phyloP scores from a whole-genome alignment of 352 stramenopile species.

The Thalassiosira mediterranea region DNA sequence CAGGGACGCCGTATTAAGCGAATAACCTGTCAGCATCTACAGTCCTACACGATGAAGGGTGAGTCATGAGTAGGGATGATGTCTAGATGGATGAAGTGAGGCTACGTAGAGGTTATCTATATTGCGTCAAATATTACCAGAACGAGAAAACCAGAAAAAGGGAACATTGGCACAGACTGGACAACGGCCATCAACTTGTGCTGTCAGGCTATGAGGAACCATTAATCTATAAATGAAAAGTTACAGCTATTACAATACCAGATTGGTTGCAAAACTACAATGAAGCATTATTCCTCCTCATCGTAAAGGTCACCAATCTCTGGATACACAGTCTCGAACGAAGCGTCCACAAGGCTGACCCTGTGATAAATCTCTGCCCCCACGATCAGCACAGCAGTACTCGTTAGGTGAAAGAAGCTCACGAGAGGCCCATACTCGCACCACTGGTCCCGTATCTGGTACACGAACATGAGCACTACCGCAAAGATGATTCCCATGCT shows the following conservation, averaged over 20 bases:
- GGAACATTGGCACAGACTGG: too few relatives aligned
- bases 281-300: slow-evolving; percentile 55
- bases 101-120: too few relatives aligned
- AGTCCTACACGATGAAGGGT: too few relatives aligned
- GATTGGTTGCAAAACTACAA: too few relatives aligned
- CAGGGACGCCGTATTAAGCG: too few relatives aligned
- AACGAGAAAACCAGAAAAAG: too few relatives aligned
- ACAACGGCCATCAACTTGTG: too few relatives aligned
- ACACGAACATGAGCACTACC: slow-evolving; percentile 68
- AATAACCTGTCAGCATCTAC: too few relatives aligned
- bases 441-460: slow-evolving; percentile 67
- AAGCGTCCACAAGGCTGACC: slow-evolving; percentile 60
- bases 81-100: too few relatives aligned
- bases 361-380: slow-evolving; percentile 80
- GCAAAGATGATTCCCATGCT: slow-evolving; percentile 76
- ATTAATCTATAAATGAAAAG: slow-evolving; percentile 5
- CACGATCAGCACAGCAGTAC: slow-evolving; percentile 70
- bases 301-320: slow-evolving; percentile 72
- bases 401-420: slow-evolving; percentile 73
- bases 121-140: too few relatives aligned
- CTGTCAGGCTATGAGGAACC: too few relatives aligned
- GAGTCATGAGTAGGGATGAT: too few relatives aligned
- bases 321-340: slow-evolving; percentile 80
- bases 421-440: slow-evolving; percentile 71
- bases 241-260: not conserved